Evolutionary conservation across 2,329 filamentous ascomycete species (phyloP), one percentile per base, ranked within the genome.

Genomic region (Exserohilum rostratum): DNA sequence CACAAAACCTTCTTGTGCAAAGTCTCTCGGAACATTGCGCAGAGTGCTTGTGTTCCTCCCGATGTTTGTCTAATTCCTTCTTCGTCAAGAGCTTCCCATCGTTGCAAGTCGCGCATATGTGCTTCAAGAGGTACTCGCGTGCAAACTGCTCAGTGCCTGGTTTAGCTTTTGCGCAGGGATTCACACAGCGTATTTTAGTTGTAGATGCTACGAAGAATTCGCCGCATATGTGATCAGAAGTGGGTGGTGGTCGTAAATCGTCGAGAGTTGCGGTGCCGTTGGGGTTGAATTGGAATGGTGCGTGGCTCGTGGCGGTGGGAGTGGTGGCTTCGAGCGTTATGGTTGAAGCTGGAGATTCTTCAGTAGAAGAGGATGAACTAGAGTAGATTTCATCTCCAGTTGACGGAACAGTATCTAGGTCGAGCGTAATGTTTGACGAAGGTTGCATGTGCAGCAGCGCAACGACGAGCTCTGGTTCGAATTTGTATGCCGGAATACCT

Each of bases 1-100:
- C 56, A 42, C 70, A 72, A 31, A 72, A 72, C 20, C 70, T 62
- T 20, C 70, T 62, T 25, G 31, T 35, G 43, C 70, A 72, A 2
- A 34, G 44, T 6, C 33, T 33, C 2, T 59, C 48, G 7, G 51
- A 30, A 29, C 70, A 72, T 4, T 27, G 50, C 12, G 37, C 48
- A 33, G 52, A 60, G 50, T 73, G 69, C 18, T 53, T 44, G 56
- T 73, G 68, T 45, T 73, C 70, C 5, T 60, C 40, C 3, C 48
- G 37, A 47, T 72, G 70, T 31, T 53, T 67, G 10, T 66, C 58
- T 2, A 62, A 22, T 35, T 74, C 71, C 2, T 35, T 50, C 15
- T 57, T 61, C 0, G 71, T 71, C 45, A 73, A 34, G n/a, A 69
- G 42, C 9, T 59, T 61, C 7, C 57, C 67, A 33, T 66, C 53